These are phyloP conservation scores for Colletotrichum sidae DNA, from an alignment of 2,329 filamentous ascomycete species.

Conservation along the genomic window DNA sequence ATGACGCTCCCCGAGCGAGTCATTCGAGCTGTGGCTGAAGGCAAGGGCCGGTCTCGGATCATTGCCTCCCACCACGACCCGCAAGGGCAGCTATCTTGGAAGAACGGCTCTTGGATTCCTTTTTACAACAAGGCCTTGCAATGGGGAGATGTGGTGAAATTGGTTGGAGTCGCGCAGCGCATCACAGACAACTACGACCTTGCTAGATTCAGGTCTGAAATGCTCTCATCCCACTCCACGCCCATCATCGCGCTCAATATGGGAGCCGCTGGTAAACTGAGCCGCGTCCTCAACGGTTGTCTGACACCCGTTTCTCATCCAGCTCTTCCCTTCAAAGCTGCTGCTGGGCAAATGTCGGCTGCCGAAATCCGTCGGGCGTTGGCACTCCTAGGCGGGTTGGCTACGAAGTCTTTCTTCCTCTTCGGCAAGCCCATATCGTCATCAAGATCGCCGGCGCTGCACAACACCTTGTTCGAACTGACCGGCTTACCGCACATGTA, in stretches of 20 bases:
- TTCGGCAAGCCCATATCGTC: conserved; percentile 87
- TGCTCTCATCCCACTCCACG: conserved; percentile 77
- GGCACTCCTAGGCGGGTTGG: conserved; percentile 82
- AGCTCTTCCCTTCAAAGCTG: conserved; percentile 89
- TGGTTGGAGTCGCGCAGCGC: conserved; percentile 82
- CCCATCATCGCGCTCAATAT: conserved; percentile 97
- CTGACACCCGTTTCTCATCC: conserved; percentile 96
- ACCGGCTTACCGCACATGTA: conserved; percentile 90
- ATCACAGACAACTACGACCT: conserved; percentile 90
- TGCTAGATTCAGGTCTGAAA: conserved; percentile 82
- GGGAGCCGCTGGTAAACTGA: conserved; percentile 88
- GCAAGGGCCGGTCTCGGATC: conserved; percentile 80
- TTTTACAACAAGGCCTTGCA: conserved; percentile 92
- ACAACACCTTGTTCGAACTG: conserved; percentile 84
- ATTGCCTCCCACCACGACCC: conserved; percentile 98
- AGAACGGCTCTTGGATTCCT: conserved; percentile 89
- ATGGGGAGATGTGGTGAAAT: conserved; percentile 93
- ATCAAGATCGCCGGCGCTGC: conserved; percentile 87
- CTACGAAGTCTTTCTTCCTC: conserved; percentile 82
- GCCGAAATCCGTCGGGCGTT: conserved; percentile 86
- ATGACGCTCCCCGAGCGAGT: conserved; percentile 85
- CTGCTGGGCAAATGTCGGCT: conserved; percentile 92
- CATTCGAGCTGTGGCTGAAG: conserved; percentile 74
- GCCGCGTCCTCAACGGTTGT: conserved; percentile 89
- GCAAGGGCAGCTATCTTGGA: conserved; percentile 82